Evolutionary conservation across 495 filamentous ascomycete genomes (phyloP), one percentile per base, ranked within the genome.

Genomic region (Bryoglossum gracile): DNA sequence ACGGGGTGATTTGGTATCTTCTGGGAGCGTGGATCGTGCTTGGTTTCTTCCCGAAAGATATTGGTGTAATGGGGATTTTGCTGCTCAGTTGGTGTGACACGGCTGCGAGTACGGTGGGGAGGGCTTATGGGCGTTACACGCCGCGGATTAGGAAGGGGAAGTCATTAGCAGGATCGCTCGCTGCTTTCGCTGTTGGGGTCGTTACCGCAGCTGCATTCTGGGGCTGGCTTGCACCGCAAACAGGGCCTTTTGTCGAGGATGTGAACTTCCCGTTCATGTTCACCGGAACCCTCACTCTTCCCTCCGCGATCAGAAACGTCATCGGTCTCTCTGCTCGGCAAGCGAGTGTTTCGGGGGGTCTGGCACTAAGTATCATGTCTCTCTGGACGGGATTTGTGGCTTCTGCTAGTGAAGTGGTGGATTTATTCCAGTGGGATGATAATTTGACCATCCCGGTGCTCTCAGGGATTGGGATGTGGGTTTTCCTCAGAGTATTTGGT

Each of bases 31-130:
- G 88, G 73, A 75, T 79, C 14, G 89, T 87, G 19, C 75, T 99
- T 34, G 74, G 78, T 48, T 89, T 87, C 65, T 90, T 89, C 63
- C 89, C 89, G 21, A 97, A 96, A 65, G 92, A 99, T 55, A 77
- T 97, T n/a, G 88, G 83, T 2, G 81, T 94, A 8, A 83, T 99
- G 72, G 78, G 83, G 18, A 82, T 95, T 11, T 70, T 97, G 49
- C 74, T 99, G 41, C 76, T 99, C 6, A 90, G 84, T 56, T 99
- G 92, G 92, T 99, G 92, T 63, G 92, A 99, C 60, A 96, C 94
- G 4, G 94, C 92, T 32, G 92, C 92, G 2, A 89, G 83, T 57
- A 99, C 92, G 0, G 84, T 97, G 47, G 92, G 92, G 32, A 76
- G 92, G 35, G 66, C 89, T 3, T 97, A 84, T 62, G 88, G 92